Evolutionary conservation across 345 rosid species (phyloP), one percentile per base, ranked within the genome.

Genomic region (Populus deltoides): DNA sequence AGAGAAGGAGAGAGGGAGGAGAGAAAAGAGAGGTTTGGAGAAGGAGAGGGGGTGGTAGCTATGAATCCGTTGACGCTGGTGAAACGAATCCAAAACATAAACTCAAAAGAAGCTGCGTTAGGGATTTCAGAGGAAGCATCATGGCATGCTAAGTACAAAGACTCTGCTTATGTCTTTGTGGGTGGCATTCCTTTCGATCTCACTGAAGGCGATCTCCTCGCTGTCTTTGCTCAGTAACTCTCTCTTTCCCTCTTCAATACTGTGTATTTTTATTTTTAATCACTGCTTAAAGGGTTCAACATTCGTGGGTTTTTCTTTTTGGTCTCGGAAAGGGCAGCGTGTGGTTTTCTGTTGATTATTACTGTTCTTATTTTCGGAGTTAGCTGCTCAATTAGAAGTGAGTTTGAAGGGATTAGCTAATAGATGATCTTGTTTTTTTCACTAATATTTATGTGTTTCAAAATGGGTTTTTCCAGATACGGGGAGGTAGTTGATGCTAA

Each of bases 201-300:
- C 83, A 93, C 97, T 25, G 98, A 93, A 81, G 99, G 98, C 49
- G 99, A 96, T 79, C 92, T 96, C 79, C 98, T 96, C 69, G 97
- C 99, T 20, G 89, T 93, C 66, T 95, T 95, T 75, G 85, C 98
- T 8, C 99, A 93, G 98, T 95, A 83, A 84, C 85, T 79, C 51
- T 70, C 9, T 15, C 9, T 25, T 22, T 25, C 63, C 65, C 17
- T 57, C 33, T 47, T 15, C 27, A 29, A 72, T 73, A 69, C 41
- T 8, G 8, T 13, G 6, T 13, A 13, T 47, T 47, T 12, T 47
- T 12, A 47, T 47, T 47, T 47, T 47, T 41, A 10, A 47, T 12
- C 15, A 47, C 18, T 47, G 17, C 13, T 13, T 47, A 47, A 13
- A 47, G 16, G 18, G 51, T 15, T 47, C 6, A 13, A 66, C 7